Evolutionary conservation across 2,329 filamentous ascomycete genomes (phyloP).

Genomic region (Diaporthe helianthi): DNA sequence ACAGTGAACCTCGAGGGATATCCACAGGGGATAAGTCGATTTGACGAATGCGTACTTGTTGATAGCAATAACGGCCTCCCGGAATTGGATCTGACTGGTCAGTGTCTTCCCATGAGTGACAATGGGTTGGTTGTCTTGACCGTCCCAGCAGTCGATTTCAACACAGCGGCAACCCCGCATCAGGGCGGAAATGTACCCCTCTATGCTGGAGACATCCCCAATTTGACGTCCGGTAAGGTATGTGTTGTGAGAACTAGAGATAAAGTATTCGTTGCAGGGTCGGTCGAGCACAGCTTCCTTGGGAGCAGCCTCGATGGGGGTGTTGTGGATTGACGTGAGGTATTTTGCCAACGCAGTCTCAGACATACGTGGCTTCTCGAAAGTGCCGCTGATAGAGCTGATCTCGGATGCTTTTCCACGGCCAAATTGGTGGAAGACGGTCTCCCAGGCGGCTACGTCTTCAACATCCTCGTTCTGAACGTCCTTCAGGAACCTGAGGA

Average conservation of each 20-base stretch:
- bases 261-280: constrained; percentile 95
- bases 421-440: constrained; percentile 73
- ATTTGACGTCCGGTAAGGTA: constrained; percentile 93
- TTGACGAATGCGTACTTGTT: constrained; percentile 92
- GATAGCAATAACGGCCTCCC: constrained; percentile 90
- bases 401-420: constrained; percentile 48
- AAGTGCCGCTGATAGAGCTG: constrained; percentile 46
- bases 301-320: constrained; percentile 68
- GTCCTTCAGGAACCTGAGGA: constrained; percentile 75
- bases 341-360: constrained; percentile 81
- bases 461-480: constrained; percentile 80
- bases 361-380: constrained; percentile 69
- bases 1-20: constrained; percentile 97
- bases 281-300: constrained; percentile 73
- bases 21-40: constrained; percentile 87
- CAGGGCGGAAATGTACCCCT: constrained; percentile 91
- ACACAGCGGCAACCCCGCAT: constrained; percentile 92
- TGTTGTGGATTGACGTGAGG: constrained; percentile 76
- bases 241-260: constrained; percentile 98
- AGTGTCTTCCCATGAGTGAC: constrained; percentile 91
- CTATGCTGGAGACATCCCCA: constrained; percentile 87
- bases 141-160: constrained; percentile 98
- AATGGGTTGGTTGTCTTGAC: constrained; percentile 82
- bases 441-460: constrained; percentile 71
- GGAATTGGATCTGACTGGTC: constrained; percentile 87